Evolutionary conservation across 1,284 basidiomycete species (phyloP), one percentile per base, ranked within the genome.

Genomic region (Bjerkandera adusta): DNA sequence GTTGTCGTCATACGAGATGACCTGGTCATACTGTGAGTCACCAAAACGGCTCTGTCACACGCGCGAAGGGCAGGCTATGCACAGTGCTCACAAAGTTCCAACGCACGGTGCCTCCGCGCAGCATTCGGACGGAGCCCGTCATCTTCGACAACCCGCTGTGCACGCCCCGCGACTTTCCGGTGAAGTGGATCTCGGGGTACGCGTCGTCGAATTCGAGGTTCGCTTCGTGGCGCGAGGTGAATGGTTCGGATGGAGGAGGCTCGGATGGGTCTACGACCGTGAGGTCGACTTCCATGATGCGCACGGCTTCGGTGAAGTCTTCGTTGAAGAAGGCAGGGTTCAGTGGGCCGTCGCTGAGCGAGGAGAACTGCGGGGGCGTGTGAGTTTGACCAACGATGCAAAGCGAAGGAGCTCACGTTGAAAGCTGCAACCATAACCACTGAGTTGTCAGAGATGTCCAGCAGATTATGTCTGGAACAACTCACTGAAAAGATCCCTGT

Each of bases 41-140:
- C 7, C 20, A 18, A 7, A 8, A 7, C 8, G 20, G n/a, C n/a
- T n/a, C n/a, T n/a, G n/a, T n/a, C n/a, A n/a, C n/a, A n/a, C n/a
- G n/a, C n/a, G n/a, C 10, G 12, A 24, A 38, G 36, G 26, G 11
- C 5, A 24, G 27, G 2, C 13, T 16, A 15, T 38, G 22, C 37
- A 29, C 18, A 42, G 35, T 39, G 70, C 79, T 69, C 58, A 85
- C 83, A 65, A 84, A 79, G 56, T 72, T 71, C 83, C 83, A 86
- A 44, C 80, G 71, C 16, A 82, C 71, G 35, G 70, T 63, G 5
- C 75, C 75, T 51, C 81, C 77, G 13, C 60, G 55, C 38, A 72
- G 73, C 72, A 81, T 77, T 35, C 64, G 58, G 20, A 86, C 83
- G 40, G 67, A 69, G 5, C 84, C 84, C 49, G 80, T 71, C 11